These are phyloP conservation scores for Carpinus fangiana DNA, from an alignment of 306 rosid genomes.

Conservation along the genomic window DNA sequence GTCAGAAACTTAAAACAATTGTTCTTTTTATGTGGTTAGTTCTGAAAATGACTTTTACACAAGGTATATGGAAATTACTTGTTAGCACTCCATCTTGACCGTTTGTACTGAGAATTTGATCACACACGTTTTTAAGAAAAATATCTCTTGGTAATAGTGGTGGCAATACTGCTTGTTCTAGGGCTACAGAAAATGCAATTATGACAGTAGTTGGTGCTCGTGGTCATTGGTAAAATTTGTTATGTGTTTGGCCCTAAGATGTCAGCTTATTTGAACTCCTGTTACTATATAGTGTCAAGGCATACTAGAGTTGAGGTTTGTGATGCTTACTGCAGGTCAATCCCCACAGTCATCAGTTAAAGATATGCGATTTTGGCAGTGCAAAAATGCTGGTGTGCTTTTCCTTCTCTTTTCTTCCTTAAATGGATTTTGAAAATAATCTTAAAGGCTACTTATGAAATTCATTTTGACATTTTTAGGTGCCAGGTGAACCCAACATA, in stretches of 20 bases:
- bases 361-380: conserved; percentile 94
- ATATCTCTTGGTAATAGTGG: not conserved
- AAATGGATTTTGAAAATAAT: not conserved
- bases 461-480: conserved; percentile 43
- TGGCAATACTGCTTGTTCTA: not conserved
- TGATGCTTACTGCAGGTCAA: conserved; percentile 55
- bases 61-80: not conserved
- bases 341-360: conserved; percentile 82
- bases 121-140: not conserved
- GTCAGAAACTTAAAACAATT: not conserved
- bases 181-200: not conserved
- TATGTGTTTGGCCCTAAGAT: not conserved
- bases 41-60: not conserved
- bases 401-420: conserved; percentile 1
- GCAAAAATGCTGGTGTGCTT: conserved; percentile 86
- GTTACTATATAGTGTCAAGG: not conserved
- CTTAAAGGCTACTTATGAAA: conserved; percentile 20
- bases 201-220: not conserved
- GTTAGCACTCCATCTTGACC: not conserved
- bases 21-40: not conserved
- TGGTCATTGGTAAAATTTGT: not conserved
- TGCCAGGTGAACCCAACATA: conserved; percentile 96
- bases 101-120: not conserved
- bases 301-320: conserved; percentile 16
- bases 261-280: not conserved